Conservation (phyloP, 2,329 filamentous ascomycete genomes). For the Sordariomycetes sp. region DNA sequence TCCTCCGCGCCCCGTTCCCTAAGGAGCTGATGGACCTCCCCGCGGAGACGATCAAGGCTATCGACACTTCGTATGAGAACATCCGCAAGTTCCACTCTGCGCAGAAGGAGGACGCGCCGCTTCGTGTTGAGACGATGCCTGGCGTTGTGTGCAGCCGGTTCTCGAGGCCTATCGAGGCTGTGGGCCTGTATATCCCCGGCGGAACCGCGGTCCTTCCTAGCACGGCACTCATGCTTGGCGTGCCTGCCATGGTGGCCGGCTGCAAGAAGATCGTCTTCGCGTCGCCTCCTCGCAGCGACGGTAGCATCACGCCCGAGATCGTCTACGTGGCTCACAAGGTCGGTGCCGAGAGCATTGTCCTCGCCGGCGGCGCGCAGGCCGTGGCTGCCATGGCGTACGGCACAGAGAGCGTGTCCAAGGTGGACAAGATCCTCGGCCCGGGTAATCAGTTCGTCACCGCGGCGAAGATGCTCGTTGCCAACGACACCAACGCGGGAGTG, state of each 20-base stretch:
- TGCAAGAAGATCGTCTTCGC: conserved; percentile 92
- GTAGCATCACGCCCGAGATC: conserved; percentile 87
- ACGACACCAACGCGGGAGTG: conserved; percentile 90
- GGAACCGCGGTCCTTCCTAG: conserved; percentile 95
- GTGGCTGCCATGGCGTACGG: conserved; percentile 96
- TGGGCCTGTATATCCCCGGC: conserved; percentile 92
- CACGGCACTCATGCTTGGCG: conserved; percentile 94
- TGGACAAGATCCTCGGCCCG: conserved; percentile 96
- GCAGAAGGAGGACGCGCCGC: conserved; percentile 69
- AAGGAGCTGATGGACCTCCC: conserved; percentile 73
- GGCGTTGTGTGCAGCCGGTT: conserved; percentile 93
- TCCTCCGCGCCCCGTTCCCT: conserved; percentile 82
- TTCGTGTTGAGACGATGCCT: conserved; percentile 93
- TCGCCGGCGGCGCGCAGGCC: conserved; percentile 90
- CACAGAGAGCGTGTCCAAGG: conserved; percentile 85
- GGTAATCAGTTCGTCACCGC: conserved; percentile 98
- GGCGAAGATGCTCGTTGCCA: conserved; percentile 95
- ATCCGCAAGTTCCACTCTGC: conserved; percentile 89
- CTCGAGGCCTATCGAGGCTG: conserved; percentile 79
- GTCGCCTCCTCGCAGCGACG: conserved; percentile 79
- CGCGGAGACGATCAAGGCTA: conserved; percentile 77
- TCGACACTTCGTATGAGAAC: conserved; percentile 87
- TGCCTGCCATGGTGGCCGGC: conserved; percentile 93
- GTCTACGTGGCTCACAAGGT: conserved; percentile 97
- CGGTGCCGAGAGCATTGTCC: conserved; percentile 86